Conservation (phyloP, 2,329 filamentous ascomycete species). For the Byssochlamys sp. region DNA sequence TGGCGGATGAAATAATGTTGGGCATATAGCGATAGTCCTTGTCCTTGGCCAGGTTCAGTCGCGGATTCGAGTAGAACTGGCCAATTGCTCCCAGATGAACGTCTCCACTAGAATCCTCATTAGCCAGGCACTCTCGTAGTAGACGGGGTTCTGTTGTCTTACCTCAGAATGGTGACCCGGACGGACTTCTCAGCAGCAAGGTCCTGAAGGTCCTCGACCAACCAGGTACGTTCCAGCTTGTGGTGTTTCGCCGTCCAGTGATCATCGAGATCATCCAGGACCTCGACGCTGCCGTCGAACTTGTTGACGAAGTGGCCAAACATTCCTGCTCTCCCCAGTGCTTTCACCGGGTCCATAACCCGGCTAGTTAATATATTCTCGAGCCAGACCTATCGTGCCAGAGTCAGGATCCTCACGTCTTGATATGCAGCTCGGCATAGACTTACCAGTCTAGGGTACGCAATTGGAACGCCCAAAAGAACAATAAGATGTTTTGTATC, state of each 20-base stretch:
- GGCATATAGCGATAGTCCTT: slow-evolving; percentile 93
- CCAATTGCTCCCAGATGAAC: slow-evolving; percentile 87
- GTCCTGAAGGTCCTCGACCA: slow-evolving; percentile 86
- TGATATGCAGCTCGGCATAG: not conserved
- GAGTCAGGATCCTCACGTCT: slow-evolving; percentile 33
- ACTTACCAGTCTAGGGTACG: slow-evolving; percentile 67
- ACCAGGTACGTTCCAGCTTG: slow-evolving; percentile 75
- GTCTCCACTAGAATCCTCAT: slow-evolving; percentile 55
- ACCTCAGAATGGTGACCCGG: slow-evolving; percentile 78
- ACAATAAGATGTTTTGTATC: slow-evolving; percentile 85
- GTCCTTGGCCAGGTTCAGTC: slow-evolving; percentile 72
- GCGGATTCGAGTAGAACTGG: slow-evolving; percentile 89
- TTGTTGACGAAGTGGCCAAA: slow-evolving; percentile 74
- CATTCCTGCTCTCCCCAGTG: slow-evolving; percentile 69
- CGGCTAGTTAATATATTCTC: slow-evolving; percentile 68
- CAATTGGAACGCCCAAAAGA: slow-evolving; percentile 71
- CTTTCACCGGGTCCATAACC: slow-evolving; percentile 80
- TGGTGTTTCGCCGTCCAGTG: slow-evolving; percentile 96
- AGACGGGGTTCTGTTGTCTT: slow-evolving; percentile 8
- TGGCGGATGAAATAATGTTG: slow-evolving; percentile 86
- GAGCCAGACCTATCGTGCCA: slow-evolving; percentile 48
- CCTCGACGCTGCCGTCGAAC: slow-evolving; percentile 83
- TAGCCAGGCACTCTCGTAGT: slow-evolving; percentile 4
- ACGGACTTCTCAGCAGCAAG: slow-evolving; percentile 86
- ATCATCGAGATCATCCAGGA: slow-evolving; percentile 84